Evolutionary conservation across 1,284 basidiomycete genomes (phyloP).

Genomic region (Inonotus obliquus): DNA sequence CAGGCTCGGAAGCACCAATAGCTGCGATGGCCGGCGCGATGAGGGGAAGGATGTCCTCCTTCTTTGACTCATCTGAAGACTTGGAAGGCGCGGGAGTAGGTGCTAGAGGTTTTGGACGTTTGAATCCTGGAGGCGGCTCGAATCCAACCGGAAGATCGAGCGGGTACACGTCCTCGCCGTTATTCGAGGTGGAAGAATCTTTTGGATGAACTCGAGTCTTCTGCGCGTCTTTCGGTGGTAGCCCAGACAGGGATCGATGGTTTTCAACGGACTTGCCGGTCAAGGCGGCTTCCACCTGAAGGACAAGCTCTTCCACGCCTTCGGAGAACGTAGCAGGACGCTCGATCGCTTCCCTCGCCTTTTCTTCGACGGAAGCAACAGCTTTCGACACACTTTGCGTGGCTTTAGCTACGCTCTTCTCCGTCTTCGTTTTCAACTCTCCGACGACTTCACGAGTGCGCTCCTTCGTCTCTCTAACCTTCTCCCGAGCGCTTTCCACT

Average conservation of each 20-base stretch:
- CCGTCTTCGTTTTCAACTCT: conserved; percentile 46
- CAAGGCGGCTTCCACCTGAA: conserved; percentile 66
- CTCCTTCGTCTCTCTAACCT: conserved; percentile 39
- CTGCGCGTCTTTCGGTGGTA: conserved; percentile 22
- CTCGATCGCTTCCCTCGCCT: conserved; percentile 34
- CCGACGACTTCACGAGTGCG: conserved; percentile 43
- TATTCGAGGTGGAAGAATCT: conserved; percentile 27
- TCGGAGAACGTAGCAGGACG: conserved; percentile 41
- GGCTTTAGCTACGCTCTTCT: conserved; percentile 37
- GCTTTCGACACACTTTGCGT: conserved; percentile 29
- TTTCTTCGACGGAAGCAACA: conserved; percentile 31
- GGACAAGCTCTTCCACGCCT: conserved; percentile 61
- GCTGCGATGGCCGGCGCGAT: conserved; percentile 80
- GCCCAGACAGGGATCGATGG: conserved; percentile 28
- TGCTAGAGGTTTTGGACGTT: conserved; percentile 41
- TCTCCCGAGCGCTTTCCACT: conserved; percentile 35
- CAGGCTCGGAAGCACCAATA: conserved; percentile 74
- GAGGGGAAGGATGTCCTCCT: conserved; percentile 57
- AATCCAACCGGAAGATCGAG: conserved; percentile 83
- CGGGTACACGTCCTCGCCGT: conserved; percentile 54
- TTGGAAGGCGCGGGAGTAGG: conserved; percentile 31
- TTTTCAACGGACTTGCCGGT: conserved; percentile 36
- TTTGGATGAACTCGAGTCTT: conserved; percentile 25
- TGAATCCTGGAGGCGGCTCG: conserved; percentile 87
- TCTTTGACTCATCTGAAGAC: conserved; percentile 22